Evolutionary conservation across 1,284 basidiomycete genomes (phyloP).

Genomic region (Bjerkandera adusta): DNA sequence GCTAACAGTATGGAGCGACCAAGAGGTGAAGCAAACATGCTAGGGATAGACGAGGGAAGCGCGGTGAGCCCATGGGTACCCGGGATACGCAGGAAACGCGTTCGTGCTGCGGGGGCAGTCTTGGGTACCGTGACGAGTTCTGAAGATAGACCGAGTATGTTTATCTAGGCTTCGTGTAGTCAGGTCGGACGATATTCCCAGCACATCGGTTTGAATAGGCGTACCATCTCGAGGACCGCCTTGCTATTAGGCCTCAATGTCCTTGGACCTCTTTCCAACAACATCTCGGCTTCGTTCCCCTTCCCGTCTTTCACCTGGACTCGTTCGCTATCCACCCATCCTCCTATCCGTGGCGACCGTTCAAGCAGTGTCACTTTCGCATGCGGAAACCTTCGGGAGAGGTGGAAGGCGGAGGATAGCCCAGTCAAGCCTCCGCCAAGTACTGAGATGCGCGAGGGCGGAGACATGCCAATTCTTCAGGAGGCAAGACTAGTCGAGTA

Average conservation of each 20-base stretch:
- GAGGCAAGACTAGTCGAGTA: no score
- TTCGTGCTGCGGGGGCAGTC: constrained; percentile 67
- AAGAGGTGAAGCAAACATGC: constrained; percentile 46
- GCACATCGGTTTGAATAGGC: constrained; percentile 28
- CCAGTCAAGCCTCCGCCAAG: constrained; percentile 85
- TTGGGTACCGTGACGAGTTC: constrained; percentile 64
- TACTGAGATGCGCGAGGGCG: constrained; percentile 51
- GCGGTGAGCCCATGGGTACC: constrained; percentile 44
- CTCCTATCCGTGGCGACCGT: constrained; percentile 63
- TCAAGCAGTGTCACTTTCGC: constrained; percentile 71
- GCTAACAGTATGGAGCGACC: constrained; percentile 50
- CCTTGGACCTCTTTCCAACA: constrained; percentile 82
- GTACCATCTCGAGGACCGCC: constrained; percentile 76
- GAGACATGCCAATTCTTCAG: no score
- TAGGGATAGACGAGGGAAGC: constrained; percentile 44
- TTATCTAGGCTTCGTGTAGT: constrained; percentile 49
- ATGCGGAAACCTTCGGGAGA: constrained; percentile 60
- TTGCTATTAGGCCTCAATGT: constrained; percentile 76
- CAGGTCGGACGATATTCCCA: constrained; percentile 5
- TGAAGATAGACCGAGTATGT: constrained; percentile 62
- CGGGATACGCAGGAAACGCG: constrained; percentile 71
- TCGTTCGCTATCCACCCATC: constrained; percentile 77
- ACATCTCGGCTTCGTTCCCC: constrained; percentile 39
- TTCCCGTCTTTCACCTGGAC: constrained; percentile 41
- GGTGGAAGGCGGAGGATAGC: constrained; percentile 77